Conservation (phyloP, 495 filamentous ascomycete genomes). For the Aspergillus panamensis region DNA sequence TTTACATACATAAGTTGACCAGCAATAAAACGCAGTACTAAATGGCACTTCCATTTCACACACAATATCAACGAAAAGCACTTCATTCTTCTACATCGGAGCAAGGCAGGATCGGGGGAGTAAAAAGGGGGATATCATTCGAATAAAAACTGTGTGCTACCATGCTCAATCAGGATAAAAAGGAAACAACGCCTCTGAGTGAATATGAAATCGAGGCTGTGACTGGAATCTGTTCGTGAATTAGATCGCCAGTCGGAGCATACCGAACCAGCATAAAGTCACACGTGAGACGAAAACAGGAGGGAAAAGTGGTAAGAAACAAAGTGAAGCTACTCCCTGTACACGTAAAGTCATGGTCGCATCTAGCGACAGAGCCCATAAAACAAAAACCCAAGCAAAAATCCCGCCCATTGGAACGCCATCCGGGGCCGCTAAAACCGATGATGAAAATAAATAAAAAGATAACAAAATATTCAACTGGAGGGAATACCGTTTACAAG, state of each 20-base stretch:
- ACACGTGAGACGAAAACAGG: not conserved
- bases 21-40: too few species aligned
- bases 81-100: not conserved
- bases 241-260: not conserved
- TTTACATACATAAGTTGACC: too few species aligned
- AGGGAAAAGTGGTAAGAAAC: not conserved
- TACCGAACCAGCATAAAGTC: not conserved
- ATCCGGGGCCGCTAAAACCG: conserved; percentile 31
- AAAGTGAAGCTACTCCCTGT: conserved; percentile 14
- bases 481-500: conserved; percentile 18
- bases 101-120: not conserved
- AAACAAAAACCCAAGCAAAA: conserved; percentile 15
- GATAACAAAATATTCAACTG: conserved; percentile 15
- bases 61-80: not conserved
- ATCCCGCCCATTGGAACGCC: conserved; percentile 27
- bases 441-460: conserved; percentile 12
- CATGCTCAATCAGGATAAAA: not conserved
- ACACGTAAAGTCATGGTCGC: conserved; percentile 22
- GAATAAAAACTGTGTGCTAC: not conserved
- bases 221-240: not conserved
- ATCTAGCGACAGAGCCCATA: conserved; percentile 15
- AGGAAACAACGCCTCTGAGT: not conserved
- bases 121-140: not conserved
- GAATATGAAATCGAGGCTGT: not conserved
- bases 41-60: too few species aligned